Base-by-base conservation (phyloP, 2,329 filamentous ascomycete genomes). In the Colletotrichum limetticola region DNA sequence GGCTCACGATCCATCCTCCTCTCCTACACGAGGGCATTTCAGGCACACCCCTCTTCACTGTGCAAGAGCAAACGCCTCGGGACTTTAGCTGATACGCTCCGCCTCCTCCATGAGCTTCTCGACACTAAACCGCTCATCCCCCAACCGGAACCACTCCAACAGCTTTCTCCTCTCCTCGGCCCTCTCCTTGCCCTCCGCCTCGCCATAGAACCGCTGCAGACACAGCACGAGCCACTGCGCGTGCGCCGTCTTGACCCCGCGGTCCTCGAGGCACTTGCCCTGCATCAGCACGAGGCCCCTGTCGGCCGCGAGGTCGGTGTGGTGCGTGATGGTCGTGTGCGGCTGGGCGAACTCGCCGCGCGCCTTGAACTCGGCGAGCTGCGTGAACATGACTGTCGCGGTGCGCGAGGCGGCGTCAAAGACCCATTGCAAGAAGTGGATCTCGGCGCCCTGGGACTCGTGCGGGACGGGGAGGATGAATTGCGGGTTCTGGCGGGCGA, bases 341-440 rank as follows among this genome's bases (percentile, higher is more conserved):
- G 97, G 95, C 82, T 93, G 91, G 57, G 95, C 95, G 80, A 91
- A 99, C 82, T 98, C 94, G 64, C 95, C 95, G 64, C 96, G 89
- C 71, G 94, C 85, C 87, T 98, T 98, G 86, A 93, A 99, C 81
- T 98, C 95, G 19, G 94, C 96, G 37, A 99, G 88, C 79, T 97
- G 94, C 0, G 97, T 99, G 85, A 99, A 98, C 42, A 99, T 91
- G 6, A 98, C 92, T 0, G 93, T 94, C 72, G 89, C 90, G 4
- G 91, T 92, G 73, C 88, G 84, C 22, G 87, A 89, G 69, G 85
- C 85, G 26, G 83, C 84, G 73, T 97, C 95, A 83, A 98, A 98
- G 0, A 93, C 94, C 95, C 97, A 99, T 83, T 99, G 96, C 74
- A 99, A 84, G 82, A 97, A 98, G 84, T 99, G 97, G 58, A 99